These are phyloP conservation scores for Oligophagozyma castellii DNA, from an alignment of 1,139 yeast species.

Conservation along the genomic window DNA sequence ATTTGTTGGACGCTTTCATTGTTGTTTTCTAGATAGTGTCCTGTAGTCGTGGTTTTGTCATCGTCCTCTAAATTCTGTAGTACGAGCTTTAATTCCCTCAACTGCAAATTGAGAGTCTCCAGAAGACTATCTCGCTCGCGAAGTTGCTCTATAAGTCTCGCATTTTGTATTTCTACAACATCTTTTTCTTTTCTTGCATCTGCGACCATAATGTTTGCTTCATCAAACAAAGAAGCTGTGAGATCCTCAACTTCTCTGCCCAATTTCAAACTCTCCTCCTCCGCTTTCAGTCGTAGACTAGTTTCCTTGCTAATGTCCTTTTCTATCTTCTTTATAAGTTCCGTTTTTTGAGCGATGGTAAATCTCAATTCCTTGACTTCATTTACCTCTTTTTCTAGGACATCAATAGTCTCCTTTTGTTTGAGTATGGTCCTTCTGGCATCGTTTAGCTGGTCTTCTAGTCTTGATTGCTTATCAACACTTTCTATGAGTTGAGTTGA, in stretches of 20 bases:
- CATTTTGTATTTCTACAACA: constrained; percentile 34
- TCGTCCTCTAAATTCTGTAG: constrained; percentile 32
- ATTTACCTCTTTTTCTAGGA: constrained; percentile 7
- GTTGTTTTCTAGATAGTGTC: constrained; percentile 6
- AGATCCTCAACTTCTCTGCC: constrained; percentile 66
- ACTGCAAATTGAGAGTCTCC: constrained; percentile 53
- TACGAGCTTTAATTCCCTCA: constrained; percentile 52
- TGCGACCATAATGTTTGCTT: constrained; percentile 70
- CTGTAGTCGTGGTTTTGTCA: constrained; percentile 3
- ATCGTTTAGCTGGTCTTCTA: constrained; percentile 28
- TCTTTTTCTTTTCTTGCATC: constrained; percentile 51
- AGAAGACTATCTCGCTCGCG: constrained; percentile 61
- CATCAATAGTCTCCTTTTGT: constrained; percentile 10
- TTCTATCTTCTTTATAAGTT: constrained; percentile 26
- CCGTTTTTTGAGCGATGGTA: constrained; percentile 25
- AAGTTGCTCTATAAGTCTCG: constrained; percentile 47
- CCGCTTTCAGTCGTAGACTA: constrained; percentile 36
- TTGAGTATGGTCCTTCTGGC: constrained; percentile 15
- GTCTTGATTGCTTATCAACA: constrained; percentile 41
- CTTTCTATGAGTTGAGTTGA: constrained; percentile 51
- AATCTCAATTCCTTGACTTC: constrained; percentile 20
- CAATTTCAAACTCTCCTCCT: constrained; percentile 42
- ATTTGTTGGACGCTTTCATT: constrained; percentile 9
- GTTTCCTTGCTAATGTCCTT: constrained; percentile 25
- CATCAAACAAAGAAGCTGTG: constrained; percentile 60